phyloP scores from a whole-genome alignment of 2,329 filamentous ascomycete species.

The Monilinia aucupariae region DNA sequence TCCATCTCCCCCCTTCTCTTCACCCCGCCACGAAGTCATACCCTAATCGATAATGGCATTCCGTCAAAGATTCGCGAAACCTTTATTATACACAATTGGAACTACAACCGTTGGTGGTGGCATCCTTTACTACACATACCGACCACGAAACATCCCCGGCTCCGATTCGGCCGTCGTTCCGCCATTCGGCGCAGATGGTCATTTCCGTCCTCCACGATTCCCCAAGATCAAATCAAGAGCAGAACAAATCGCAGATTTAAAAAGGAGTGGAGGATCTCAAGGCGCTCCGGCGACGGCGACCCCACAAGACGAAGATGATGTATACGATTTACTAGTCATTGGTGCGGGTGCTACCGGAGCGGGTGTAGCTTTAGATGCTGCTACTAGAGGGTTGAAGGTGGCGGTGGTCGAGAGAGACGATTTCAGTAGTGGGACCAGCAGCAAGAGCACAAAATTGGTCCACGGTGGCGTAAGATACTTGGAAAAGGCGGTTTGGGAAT shows the following conservation, averaged over 20 bases:
- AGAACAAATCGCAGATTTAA: constrained; percentile 48
- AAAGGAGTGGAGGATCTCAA: constrained; percentile 45
- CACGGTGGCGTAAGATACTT: constrained; percentile 70
- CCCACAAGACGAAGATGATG: constrained; percentile 40
- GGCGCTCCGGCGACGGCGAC: constrained; percentile 33
- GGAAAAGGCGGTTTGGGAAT: constrained; percentile 70
- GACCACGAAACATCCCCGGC: constrained; percentile 67
- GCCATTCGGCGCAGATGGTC: constrained; percentile 62
- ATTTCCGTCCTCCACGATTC: constrained; percentile 52
- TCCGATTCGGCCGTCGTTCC: constrained; percentile 62
- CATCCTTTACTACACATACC: constrained; percentile 52
- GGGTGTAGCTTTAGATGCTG: constrained; percentile 67
- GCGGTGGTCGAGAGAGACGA: constrained; percentile 68
- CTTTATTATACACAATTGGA: constrained; percentile 46
- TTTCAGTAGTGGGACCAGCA: constrained; percentile 67
- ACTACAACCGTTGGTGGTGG: constrained; percentile 43
- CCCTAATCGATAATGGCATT: constrained; percentile 34
- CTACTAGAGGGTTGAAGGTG: constrained; percentile 64
- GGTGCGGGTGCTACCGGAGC: constrained; percentile 67
- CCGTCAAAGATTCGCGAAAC: constrained; percentile 42
- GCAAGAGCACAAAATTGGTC: constrained; percentile 73
- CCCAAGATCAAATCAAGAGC: constrained; percentile 45
- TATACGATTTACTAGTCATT: constrained; percentile 65
- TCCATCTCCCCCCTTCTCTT: constrained; percentile 12
- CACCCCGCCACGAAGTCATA: constrained; percentile 5